phyloP scores from a whole-genome alignment of 352 stramenopile species.

The Aphanomyces invadans region DNA sequence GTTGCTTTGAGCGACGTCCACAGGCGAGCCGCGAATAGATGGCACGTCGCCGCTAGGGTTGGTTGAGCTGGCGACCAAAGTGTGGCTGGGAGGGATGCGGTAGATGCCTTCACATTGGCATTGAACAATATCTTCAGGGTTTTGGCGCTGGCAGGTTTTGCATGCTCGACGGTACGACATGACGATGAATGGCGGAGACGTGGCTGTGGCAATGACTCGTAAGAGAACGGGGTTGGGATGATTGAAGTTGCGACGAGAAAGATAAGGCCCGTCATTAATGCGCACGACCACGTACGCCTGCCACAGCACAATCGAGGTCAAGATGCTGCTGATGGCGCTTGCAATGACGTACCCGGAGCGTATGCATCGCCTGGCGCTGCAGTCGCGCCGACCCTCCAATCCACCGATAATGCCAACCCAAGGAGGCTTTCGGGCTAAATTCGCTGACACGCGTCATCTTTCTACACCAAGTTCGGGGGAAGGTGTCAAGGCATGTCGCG shows the following conservation, averaged over 20 bases:
- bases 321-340: neutral
- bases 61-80: too few relatives aligned
- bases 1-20: too few relatives aligned
- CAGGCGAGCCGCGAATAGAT: too few relatives aligned
- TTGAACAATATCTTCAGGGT: slow-evolving; percentile 12
- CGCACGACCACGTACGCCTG: slow-evolving; percentile 22
- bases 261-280: neutral
- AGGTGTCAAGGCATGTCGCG: too few relatives aligned
- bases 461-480: too few relatives aligned
- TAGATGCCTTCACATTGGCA: slow-evolving; percentile 25
- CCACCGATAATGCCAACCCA: slow-evolving; percentile 24
- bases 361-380: slow-evolving; percentile 16
- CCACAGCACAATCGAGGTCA: neutral
- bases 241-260: neutral
- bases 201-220: neutral
- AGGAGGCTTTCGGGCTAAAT: slow-evolving; percentile 15
- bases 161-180: slow-evolving; percentile 24
- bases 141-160: slow-evolving; percentile 22
- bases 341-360: neutral
- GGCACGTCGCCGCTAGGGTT: too few relatives aligned
- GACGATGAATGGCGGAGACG: slow-evolving; percentile 20
- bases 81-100: neutral
- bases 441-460: too few relatives aligned
- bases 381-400: slow-evolving; percentile 17
- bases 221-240: slow-evolving; percentile 3